phyloP scores from a whole-genome alignment of 192 early-diverging fungal genomes.

The Mortierella hygrophila region DNA sequence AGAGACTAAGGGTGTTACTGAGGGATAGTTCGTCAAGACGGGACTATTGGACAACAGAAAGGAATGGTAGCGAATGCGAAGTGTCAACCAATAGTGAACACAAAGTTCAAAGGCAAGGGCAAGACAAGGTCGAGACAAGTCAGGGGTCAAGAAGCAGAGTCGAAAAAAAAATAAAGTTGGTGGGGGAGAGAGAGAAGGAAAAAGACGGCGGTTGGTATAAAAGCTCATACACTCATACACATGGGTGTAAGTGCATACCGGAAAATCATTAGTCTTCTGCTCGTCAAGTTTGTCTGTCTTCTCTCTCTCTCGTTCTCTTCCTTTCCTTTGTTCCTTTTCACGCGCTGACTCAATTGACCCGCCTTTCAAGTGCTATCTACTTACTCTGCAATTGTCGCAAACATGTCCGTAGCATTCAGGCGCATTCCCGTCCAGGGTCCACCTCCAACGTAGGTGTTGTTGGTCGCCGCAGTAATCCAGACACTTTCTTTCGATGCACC shows the following conservation, averaged over 20 bases:
- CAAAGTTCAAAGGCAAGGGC: not conserved
- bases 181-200: not conserved
- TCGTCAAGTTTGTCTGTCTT: no score
- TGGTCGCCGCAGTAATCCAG: slow-evolving; percentile 28
- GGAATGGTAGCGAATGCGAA: not conserved
- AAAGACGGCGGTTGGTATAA: not conserved
- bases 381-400: slow-evolving; percentile 27
- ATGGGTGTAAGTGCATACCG: not conserved
- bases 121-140: not conserved
- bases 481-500: slow-evolving; percentile 25
- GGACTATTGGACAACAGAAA: slow-evolving; percentile 10
- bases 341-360: not conserved
- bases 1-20: slow-evolving; percentile 12
- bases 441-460: slow-evolving; percentile 10
- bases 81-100: not conserved
- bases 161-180: slow-evolving; percentile 13
- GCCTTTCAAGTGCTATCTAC: not conserved
- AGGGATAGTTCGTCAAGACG: slow-evolving; percentile 24
- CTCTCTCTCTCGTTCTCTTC: not conserved
- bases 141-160: not conserved
- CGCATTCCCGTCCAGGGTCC: slow-evolving; percentile 32
- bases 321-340: not conserved
- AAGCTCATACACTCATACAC: not conserved
- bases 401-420: slow-evolving; percentile 18
- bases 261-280: not conserved